phyloP scores from a whole-genome alignment of 2,329 filamentous ascomycete genomes.

The Niveomyces coronatus region DNA sequence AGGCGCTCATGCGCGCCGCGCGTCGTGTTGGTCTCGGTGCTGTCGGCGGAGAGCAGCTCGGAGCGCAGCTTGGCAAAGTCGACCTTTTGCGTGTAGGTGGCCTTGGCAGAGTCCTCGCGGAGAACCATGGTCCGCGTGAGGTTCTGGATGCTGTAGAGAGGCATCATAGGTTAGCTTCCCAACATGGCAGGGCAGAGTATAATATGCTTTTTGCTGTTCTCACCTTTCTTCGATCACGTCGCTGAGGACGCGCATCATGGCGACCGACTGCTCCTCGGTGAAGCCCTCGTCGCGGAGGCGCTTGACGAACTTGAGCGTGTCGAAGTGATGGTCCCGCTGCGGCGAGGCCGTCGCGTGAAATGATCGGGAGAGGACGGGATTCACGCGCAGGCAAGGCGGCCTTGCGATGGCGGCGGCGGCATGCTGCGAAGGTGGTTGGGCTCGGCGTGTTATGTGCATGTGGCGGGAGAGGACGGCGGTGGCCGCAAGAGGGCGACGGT shows the following conservation, averaged over 20 bases:
- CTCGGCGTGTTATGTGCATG: conserved; percentile 11
- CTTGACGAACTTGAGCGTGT: conserved; percentile 95
- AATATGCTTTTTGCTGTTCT: conserved; percentile 2
- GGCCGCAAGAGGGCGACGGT: conserved; percentile 18
- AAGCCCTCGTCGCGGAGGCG: conserved; percentile 83
- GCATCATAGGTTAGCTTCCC: neutral
- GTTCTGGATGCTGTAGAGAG: conserved; percentile 67
- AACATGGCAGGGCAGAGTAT: neutral
- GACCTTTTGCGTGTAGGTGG: conserved; percentile 78
- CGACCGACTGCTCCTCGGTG: conserved; percentile 86
- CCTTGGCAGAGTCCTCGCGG: conserved; percentile 81
- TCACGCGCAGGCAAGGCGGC: conserved; percentile 10
- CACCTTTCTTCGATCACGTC: conserved; percentile 94
- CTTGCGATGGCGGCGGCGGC: conserved; percentile 12
- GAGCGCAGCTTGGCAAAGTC: conserved; percentile 96
- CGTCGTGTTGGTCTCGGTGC: conserved; percentile 80
- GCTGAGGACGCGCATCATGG: conserved; percentile 97
- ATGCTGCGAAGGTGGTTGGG: conserved; percentile 11
- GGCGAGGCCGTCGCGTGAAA: conserved; percentile 58
- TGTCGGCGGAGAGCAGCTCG: conserved; percentile 85
- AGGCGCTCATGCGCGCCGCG: conserved; percentile 83
- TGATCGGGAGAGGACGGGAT: conserved; percentile 25
- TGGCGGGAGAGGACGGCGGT: conserved; percentile 15
- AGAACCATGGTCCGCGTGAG: conserved; percentile 96
- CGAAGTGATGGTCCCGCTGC: conserved; percentile 83